These are phyloP conservation scores for Kluyveromyces lactis DNA, from an alignment of 805 yeast genomes.

Conservation along the genomic window DNA sequence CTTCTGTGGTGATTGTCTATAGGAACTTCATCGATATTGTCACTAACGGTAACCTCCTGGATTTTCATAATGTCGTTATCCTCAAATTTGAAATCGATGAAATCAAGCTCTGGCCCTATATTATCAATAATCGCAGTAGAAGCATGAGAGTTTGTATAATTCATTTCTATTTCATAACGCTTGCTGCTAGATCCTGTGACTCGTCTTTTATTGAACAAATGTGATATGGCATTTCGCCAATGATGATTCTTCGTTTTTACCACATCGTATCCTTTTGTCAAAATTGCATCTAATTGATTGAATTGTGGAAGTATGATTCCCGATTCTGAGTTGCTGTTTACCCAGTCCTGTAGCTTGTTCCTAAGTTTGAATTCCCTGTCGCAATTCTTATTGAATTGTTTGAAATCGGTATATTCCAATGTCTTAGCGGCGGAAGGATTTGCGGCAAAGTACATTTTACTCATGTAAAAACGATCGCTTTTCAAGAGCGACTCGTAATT, in stretches of 20 bases:
- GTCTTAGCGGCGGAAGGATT: neutral
- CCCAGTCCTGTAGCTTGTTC: conserved; percentile 7
- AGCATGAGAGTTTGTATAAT: conserved; percentile 2
- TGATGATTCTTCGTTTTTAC: neutral
- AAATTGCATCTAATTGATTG: conserved; percentile 5
- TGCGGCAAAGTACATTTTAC: conserved; percentile 10
- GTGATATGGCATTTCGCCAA: neutral
- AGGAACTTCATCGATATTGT: neutral
- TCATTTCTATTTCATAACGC: neutral
- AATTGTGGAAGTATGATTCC: conserved; percentile 7
- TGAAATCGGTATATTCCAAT: conserved; percentile 19
- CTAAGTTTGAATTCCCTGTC: conserved; percentile 23
- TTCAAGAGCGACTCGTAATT: conserved; percentile 13
- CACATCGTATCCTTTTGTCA: conserved; percentile 2
- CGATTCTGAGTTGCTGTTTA: conserved; percentile 4
- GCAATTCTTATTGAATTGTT: conserved; percentile 23
- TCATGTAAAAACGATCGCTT: conserved; percentile 25
- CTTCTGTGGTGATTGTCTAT: neutral
- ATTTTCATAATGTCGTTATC: conserved; percentile 2
- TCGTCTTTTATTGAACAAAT: neutral
- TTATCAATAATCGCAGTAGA: conserved; percentile 9
- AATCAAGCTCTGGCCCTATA: conserved; percentile 8
- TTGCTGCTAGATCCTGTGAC: no score
- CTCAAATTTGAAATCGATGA: conserved; percentile 6
- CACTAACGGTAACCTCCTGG: neutral